These are phyloP conservation scores for Pichia sp. DNA, from an alignment of 1,139 yeast species.

Conservation along the genomic window DNA sequence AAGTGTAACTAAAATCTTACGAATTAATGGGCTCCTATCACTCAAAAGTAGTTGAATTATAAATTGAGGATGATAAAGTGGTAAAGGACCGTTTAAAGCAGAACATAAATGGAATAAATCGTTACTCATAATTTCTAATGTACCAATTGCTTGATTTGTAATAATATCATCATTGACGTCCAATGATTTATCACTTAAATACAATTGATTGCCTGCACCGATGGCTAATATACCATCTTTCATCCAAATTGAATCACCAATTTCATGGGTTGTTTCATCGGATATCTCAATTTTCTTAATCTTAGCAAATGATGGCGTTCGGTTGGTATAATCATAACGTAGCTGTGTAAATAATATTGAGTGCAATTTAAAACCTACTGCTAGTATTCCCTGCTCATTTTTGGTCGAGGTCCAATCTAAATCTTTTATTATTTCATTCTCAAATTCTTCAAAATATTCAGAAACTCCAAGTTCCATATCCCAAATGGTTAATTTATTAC, in stretches of 20 bases:
- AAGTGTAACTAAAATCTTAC: constrained; percentile 50
- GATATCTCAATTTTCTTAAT: constrained; percentile 69
- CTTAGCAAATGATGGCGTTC: constrained; percentile 69
- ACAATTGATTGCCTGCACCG: constrained; percentile 87
- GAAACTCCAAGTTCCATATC: constrained; percentile 61
- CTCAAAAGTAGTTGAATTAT: constrained; percentile 70
- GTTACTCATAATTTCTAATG: constrained; percentile 40
- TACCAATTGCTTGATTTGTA: constrained; percentile 41
- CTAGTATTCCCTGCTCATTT: constrained; percentile 63
- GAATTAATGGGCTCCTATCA: constrained; percentile 52
- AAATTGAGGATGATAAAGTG: constrained; percentile 88
- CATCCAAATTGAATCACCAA: constrained; percentile 89
- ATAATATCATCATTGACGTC: constrained; percentile 48
- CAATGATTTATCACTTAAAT: constrained; percentile 67
- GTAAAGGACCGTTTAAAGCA: constrained; percentile 81
- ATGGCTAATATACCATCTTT: constrained; percentile 71
- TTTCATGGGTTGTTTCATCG: constrained; percentile 66
- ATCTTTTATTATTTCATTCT: constrained; percentile 38
- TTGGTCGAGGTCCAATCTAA: constrained; percentile 79
- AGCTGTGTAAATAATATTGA: constrained; percentile 72
- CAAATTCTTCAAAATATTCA: constrained; percentile 49
- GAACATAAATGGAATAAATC: constrained; percentile 62
- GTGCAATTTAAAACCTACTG: constrained; percentile 64
- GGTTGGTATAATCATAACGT: constrained; percentile 82
- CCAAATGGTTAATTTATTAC: constrained; percentile 61